Conservation (phyloP, 495 filamentous ascomycete species). For the Penicillium angulare region DNA sequence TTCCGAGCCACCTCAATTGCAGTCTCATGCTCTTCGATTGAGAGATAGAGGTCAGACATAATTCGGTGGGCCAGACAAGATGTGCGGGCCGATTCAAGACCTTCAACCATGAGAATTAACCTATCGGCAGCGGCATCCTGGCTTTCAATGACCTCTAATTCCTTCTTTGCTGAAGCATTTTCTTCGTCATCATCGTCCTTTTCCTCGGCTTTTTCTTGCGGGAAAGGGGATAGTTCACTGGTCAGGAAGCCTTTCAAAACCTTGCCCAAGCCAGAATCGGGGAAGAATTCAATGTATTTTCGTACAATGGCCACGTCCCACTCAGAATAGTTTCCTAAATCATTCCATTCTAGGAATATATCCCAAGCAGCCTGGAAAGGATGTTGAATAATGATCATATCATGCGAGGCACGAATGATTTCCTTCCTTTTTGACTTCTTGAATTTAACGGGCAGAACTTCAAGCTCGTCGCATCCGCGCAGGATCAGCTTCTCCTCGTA, state of each 20-base stretch:
- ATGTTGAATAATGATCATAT: slow-evolving; percentile 95
- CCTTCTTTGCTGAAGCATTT: slow-evolving; percentile 18
- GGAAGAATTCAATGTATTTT: slow-evolving; percentile 81
- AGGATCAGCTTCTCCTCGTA: slow-evolving; percentile 91
- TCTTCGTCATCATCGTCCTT: slow-evolving; percentile 33
- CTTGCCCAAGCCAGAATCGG: slow-evolving; percentile 74
- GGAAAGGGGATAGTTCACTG: slow-evolving; percentile 85
- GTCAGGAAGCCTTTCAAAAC: slow-evolving; percentile 76
- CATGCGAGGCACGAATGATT: slow-evolving; percentile 71
- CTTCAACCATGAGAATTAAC: slow-evolving; percentile 79
- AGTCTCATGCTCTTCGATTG: slow-evolving; percentile 83
- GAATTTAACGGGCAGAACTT: slow-evolving; percentile 59
- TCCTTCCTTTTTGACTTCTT: slow-evolving; percentile 68
- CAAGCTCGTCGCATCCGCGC: slow-evolving; percentile 72
- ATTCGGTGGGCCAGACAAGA: slow-evolving; percentile 83
- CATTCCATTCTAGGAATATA: slow-evolving; percentile 84
- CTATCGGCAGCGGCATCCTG: slow-evolving; percentile 57
- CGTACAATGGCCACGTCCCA: slow-evolving; percentile 73
- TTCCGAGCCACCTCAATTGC: slow-evolving; percentile 75
- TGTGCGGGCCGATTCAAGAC: slow-evolving; percentile 62
- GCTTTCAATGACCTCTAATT: too few relatives aligned
- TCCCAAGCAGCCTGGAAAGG: slow-evolving; percentile 89
- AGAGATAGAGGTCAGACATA: slow-evolving; percentile 79
- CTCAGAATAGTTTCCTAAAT: slow-evolving; percentile 65
- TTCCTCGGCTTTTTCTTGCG: slow-evolving; percentile 26